Conservation (phyloP, 352 stramenopile genomes). For the Pythium sp. region DNA sequence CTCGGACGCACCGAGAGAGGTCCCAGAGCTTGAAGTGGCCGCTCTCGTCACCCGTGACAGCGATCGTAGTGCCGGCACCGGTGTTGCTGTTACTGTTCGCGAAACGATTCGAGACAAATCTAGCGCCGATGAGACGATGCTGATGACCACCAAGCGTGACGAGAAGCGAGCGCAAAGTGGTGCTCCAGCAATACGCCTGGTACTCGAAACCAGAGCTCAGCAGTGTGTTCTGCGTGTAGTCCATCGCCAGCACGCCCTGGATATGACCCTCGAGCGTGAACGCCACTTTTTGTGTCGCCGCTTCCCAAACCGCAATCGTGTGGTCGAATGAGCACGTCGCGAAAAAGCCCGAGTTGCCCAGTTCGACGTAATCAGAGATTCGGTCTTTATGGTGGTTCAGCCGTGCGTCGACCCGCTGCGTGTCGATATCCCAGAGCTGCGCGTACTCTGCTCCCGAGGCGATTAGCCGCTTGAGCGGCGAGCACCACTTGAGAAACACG, state of each 20-base stretch:
- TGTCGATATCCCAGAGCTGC: constrained; percentile 72
- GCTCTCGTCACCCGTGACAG: constrained; percentile 64
- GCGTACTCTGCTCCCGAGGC: constrained; percentile 42
- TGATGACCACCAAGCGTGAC: constrained; percentile 66
- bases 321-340: constrained; percentile 78
- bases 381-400: constrained; percentile 41
- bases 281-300: constrained; percentile 37
- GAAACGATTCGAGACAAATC: constrained; percentile 44
- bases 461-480: constrained; percentile 44
- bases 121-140: constrained; percentile 58
- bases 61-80: constrained; percentile 16
- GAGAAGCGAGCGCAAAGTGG: constrained; percentile 42
- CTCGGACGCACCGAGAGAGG: constrained; percentile 47
- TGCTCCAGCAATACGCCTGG: constrained; percentile 77
- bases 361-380: constrained; percentile 54
- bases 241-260: constrained; percentile 62
- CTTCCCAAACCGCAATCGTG: constrained; percentile 70
- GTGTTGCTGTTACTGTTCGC: not conserved
- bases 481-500: constrained; percentile 55
- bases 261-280: constrained; percentile 65
- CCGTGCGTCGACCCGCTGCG: constrained; percentile 25
- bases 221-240: constrained; percentile 52
- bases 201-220: constrained; percentile 83
- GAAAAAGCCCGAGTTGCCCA: constrained; percentile 51
- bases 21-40: constrained; percentile 84